phyloP scores from a whole-genome alignment of 768 basidiomycete species.

The Boletus reticuloceps region DNA sequence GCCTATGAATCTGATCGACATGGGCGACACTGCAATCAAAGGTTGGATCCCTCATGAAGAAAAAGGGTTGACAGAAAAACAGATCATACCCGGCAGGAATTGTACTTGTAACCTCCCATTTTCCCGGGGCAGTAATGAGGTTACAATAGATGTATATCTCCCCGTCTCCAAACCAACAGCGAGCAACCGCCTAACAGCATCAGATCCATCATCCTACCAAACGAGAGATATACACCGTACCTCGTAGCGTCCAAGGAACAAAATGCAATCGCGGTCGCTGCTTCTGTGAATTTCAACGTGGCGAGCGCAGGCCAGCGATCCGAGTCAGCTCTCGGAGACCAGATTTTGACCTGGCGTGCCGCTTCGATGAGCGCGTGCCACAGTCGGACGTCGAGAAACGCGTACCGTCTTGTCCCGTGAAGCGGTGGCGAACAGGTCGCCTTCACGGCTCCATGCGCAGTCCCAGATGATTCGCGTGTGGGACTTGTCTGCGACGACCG shows the following conservation, averaged over 20 bases:
- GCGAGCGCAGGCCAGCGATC: slow-evolving; percentile 54
- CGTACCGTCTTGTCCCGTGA: slow-evolving; percentile 92
- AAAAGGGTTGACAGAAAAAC: neutral
- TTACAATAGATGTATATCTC: slow-evolving; percentile 62
- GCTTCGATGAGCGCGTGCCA: neutral
- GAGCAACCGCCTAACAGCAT: slow-evolving; percentile 46
- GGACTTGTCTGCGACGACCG: slow-evolving; percentile 71
- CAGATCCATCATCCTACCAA: neutral
- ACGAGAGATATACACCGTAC: slow-evolving; percentile 32
- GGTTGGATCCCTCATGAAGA: neutral
- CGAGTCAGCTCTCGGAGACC: slow-evolving; percentile 45
- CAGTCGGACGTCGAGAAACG: neutral
- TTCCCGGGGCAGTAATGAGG: slow-evolving; percentile 22
- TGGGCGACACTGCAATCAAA: slow-evolving; percentile 58
- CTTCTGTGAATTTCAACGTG: slow-evolving; percentile 69
- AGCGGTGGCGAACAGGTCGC: slow-evolving; percentile 84
- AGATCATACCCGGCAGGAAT: slow-evolving; percentile 51
- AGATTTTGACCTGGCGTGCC: slow-evolving; percentile 71
- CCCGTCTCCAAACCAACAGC: slow-evolving; percentile 84
- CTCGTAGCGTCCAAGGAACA: slow-evolving; percentile 38
- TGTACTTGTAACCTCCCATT: slow-evolving; percentile 47
- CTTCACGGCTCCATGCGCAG: slow-evolving; percentile 79
- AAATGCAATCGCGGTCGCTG: slow-evolving; percentile 82
- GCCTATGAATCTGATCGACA: slow-evolving; percentile 71
- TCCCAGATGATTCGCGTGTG: slow-evolving; percentile 97